Base-by-base conservation (phyloP, 805 yeast species). In the Myxozyma neglecta region DNA sequence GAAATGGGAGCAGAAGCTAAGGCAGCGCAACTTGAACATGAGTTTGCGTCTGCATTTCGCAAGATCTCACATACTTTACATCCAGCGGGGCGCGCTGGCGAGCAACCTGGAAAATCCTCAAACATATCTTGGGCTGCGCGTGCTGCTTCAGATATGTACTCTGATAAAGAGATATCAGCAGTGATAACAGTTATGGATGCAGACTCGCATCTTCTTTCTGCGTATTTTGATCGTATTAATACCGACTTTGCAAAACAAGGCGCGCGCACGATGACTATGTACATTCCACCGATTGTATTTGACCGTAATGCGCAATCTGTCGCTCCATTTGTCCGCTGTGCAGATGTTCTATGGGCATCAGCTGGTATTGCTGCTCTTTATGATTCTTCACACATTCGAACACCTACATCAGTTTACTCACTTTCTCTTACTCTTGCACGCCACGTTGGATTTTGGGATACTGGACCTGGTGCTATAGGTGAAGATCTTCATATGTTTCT, bases 401-500 rank as follows among this genome's bases (percentile, higher is more conserved):
- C 65, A 7, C 69, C 69, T 10, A 66, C 69, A 7, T 65, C 69
- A 3, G 61, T 57, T n/a, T 66, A 66, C 45, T 66, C 68, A 14
- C 34, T 66, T 14, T 51, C 69, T 5, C n/a, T 66, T 40, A 16
- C 42, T 3, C 61, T 66, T 18, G 68, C 65, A 9, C 60, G 60
- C 2, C 39, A 40, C 35, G 69, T 63, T 3, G 68, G 44, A n/a
- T 66, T 66, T 36, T 66, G 69, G 69, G 69, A 66, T 49, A 56
- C 67, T 1, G 68, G 60, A 14, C 57, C 62, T 20, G 59, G 42
- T 3, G 69, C 69, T n/a, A 66, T 66, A 42, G 69, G 69, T 29
- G 69, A 66, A 48, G 69, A 66, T 37, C 43, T 66, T 32, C 69
- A 66, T 50, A 66, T 66, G 69, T 66, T 46, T 37, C 56, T 66